Percentiles rank a stretch among this genome's conserved stretches.
Conservation (phyloP, 345 rosid genomes). For the Kernera saxatilis region DNA sequence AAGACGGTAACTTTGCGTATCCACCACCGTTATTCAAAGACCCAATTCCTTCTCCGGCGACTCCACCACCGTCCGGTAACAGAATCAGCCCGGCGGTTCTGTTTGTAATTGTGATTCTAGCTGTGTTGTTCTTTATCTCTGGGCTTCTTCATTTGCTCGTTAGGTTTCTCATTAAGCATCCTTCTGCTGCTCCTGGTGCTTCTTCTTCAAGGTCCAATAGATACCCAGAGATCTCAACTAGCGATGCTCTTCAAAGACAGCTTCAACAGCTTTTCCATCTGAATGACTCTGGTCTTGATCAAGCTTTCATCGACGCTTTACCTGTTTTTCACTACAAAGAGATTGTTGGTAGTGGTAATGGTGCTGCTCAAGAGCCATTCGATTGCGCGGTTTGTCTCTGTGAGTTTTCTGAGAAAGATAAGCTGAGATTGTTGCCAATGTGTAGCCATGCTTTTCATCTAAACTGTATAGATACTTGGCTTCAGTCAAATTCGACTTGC, state of each 20-base stretch:
- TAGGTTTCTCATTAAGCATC: slow-evolving; percentile 71
- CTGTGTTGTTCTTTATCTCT: slow-evolving; percentile 75
- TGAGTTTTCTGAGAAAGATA: slow-evolving; percentile 76
- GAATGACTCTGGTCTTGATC: slow-evolving; percentile 87
- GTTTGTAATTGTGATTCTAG: slow-evolving; percentile 67
- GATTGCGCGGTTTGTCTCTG: slow-evolving; percentile 93
- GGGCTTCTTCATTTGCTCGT: slow-evolving; percentile 81
- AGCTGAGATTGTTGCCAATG: slow-evolving; percentile 71
- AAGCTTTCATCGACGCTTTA: slow-evolving; percentile 81
- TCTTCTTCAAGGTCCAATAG: slow-evolving; percentile 56
- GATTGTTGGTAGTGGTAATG: slow-evolving; percentile 35
- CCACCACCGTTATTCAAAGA: slow-evolving; percentile 53
- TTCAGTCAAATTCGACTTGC: slow-evolving; percentile 71
- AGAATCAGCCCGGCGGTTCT: slow-evolving; percentile 80
- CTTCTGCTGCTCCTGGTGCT: slow-evolving; percentile 45
- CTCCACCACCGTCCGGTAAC: slow-evolving; percentile 43
- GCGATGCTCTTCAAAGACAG: slow-evolving; percentile 85
- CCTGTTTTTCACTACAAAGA: slow-evolving; percentile 80
- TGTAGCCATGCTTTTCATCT: slow-evolving; percentile 94
- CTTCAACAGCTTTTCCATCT: slow-evolving; percentile 84
- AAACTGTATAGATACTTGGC: slow-evolving; percentile 84
- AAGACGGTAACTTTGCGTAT: slow-evolving; percentile 46
- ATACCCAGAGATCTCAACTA: slow-evolving; percentile 59
- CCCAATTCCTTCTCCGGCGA: slow-evolving; percentile 34
- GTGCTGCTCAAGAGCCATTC: slow-evolving; percentile 58